Conservation (phyloP, 768 basidiomycete genomes). For the Gymnopilus dilepis region DNA sequence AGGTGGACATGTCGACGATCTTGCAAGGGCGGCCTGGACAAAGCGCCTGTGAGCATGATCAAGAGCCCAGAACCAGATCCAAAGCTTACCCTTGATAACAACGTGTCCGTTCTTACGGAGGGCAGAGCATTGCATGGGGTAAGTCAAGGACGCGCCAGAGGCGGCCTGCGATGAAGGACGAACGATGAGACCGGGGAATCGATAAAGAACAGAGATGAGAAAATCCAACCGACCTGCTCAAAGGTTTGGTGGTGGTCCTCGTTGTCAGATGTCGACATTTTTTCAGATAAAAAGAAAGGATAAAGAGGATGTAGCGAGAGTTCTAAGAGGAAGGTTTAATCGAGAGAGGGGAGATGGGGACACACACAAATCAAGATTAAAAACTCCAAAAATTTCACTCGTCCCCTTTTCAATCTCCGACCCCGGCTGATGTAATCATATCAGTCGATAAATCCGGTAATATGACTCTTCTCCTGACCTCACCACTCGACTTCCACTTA, state of each 20-base stretch:
- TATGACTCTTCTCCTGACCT: constrained; percentile 15
- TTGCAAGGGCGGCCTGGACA: constrained; percentile 88
- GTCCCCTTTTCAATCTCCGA: constrained; percentile 41
- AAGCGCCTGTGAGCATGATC: constrained; percentile 3
- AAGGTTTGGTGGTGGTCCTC: constrained; percentile 87
- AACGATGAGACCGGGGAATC: constrained; percentile 20
- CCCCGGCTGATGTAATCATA: constrained; percentile 28
- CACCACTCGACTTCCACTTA: constrained; percentile 30
- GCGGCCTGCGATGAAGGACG: constrained; percentile 48
- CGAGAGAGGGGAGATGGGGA: constrained; percentile 20
- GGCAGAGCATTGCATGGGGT: constrained; percentile 95
- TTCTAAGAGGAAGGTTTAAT: constrained; percentile 25
- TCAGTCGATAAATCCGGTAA: constrained; percentile 24
- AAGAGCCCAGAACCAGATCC: background rate
- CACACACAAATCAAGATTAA: constrained; percentile 21
- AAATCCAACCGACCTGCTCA: constrained; percentile 63
- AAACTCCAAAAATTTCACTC: constrained; percentile 39
- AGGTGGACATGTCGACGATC: constrained; percentile 99
- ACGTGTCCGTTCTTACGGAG: constrained; percentile 93
- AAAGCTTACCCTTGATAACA: constrained; percentile 81
- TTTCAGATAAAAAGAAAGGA: constrained; percentile 33
- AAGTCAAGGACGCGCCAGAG: constrained; percentile 80
- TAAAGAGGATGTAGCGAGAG: constrained; percentile 26
- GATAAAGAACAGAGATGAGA: constrained; percentile 11
- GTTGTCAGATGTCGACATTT: constrained; percentile 80